These are phyloP conservation scores for Lyophyllum atratum DNA, from an alignment of 768 basidiomycete genomes.

Conservation along the genomic window DNA sequence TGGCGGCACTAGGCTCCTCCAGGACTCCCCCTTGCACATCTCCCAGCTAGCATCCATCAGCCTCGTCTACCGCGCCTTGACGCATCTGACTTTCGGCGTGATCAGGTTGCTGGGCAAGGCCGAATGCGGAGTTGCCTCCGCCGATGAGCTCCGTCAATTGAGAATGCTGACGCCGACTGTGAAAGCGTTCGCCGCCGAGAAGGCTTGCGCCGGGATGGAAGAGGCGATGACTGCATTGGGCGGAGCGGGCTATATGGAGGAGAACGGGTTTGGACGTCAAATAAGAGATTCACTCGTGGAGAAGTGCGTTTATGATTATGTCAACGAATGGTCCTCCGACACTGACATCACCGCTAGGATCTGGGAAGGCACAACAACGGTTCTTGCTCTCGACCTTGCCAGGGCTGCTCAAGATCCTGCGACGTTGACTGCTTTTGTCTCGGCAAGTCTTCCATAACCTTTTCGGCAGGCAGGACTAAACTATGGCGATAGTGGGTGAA, in stretches of 20 bases:
- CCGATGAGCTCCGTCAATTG: slow-evolving; percentile 52
- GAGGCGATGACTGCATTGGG: slow-evolving; percentile 76
- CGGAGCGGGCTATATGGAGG: slow-evolving; percentile 84
- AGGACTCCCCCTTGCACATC: slow-evolving; percentile 63
- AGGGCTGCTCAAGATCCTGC: slow-evolving; percentile 50
- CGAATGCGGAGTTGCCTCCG: slow-evolving; percentile 54
- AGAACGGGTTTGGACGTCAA: slow-evolving; percentile 68
- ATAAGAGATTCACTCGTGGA: slow-evolving; percentile 75
- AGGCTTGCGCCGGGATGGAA: slow-evolving; percentile 63
- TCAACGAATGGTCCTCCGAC: not conserved
- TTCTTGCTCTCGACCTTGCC: slow-evolving; percentile 68
- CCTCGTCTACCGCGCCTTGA: slow-evolving; percentile 64
- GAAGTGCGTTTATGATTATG: slow-evolving; percentile 37
- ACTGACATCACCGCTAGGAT: slow-evolving; percentile 42
- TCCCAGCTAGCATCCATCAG: slow-evolving; percentile 61
- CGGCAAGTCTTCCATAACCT: slow-evolving; percentile 37
- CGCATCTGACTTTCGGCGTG: slow-evolving; percentile 63
- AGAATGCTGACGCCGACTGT: slow-evolving; percentile 68
- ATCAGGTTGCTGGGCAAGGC: slow-evolving; percentile 60
- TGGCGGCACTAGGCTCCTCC: slow-evolving; percentile 49
- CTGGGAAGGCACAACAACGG: slow-evolving; percentile 77
- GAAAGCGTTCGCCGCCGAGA: slow-evolving; percentile 72
- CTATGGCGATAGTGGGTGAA: slow-evolving; percentile 50
- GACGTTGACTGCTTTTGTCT: slow-evolving; percentile 46
- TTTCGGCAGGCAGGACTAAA: not conserved